phyloP scores from a whole-genome alignment of 2,329 filamentous ascomycete species.

The Exophiala sp. region DNA sequence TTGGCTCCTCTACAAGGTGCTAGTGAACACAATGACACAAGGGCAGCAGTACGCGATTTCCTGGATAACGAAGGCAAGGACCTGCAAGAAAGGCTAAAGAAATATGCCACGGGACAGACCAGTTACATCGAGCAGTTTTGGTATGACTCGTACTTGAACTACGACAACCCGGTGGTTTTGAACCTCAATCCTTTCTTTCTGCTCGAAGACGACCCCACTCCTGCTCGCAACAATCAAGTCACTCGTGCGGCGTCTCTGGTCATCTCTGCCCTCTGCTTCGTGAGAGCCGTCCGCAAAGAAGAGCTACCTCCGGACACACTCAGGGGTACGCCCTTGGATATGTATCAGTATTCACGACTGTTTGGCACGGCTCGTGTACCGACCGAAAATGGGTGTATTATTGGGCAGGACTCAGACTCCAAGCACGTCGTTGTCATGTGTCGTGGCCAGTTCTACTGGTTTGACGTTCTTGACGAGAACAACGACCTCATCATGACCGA shows the following conservation, averaged over 20 bases:
- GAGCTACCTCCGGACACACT: constrained; percentile 87
- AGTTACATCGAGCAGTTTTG: constrained; percentile 99
- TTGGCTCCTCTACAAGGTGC: constrained; percentile 75
- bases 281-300: constrained; percentile 86
- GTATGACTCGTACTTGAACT: constrained; percentile 99
- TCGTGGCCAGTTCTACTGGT: constrained; percentile 98
- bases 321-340: constrained; percentile 80
- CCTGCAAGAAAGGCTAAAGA: constrained; percentile 82
- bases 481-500: constrained; percentile 96
- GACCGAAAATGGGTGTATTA: constrained; percentile 90
- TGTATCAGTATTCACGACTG: constrained; percentile 95
- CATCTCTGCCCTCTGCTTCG: constrained; percentile 85
- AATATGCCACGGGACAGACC: constrained; percentile 83
- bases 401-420: constrained; percentile 88
- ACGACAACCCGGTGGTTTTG: constrained; percentile 92
- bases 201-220: constrained; percentile 94
- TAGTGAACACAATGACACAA: constrained; percentile 80
- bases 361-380: constrained; percentile 95
- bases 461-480: constrained; percentile 92
- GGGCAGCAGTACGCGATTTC: constrained; percentile 77
- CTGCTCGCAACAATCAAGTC: constrained; percentile 92
- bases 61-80: constrained; percentile 74
- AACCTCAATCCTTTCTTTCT: constrained; percentile 98
- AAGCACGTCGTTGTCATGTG: constrained; percentile 92
- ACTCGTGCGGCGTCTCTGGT: constrained; percentile 90